These are phyloP conservation scores for Paraphaeosphaeria sporulosa DNA, from an alignment of 2,329 filamentous ascomycete genomes.

Conservation along the genomic window DNA sequence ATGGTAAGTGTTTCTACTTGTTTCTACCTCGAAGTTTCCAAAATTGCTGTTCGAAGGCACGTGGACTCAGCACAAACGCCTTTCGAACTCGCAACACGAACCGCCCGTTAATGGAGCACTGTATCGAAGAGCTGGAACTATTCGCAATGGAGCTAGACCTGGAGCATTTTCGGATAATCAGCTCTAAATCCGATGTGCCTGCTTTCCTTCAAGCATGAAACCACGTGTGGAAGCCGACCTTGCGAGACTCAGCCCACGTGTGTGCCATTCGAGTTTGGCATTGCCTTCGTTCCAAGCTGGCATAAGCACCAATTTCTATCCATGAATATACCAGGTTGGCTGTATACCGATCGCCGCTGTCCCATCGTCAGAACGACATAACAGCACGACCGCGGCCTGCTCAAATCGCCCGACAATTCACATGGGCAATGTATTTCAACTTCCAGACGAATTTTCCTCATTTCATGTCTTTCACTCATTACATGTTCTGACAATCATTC, in stretches of 20 bases:
- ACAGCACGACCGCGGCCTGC: not conserved
- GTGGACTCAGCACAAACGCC: not conserved
- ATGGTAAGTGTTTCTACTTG: slow-evolving; percentile 49
- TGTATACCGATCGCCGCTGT: not conserved
- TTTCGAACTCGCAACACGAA: not conserved
- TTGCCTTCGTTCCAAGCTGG: not conserved
- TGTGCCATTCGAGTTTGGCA: not conserved
- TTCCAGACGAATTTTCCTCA: not conserved
- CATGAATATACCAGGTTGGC: not conserved
- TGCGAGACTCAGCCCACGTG: not conserved
- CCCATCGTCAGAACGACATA: not conserved
- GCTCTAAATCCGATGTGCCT: not conserved
- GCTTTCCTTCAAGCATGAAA: not conserved
- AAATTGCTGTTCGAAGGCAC: not conserved
- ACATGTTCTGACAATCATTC: slow-evolving; percentile 13
- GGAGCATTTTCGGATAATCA: not conserved
- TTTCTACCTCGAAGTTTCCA: not conserved
- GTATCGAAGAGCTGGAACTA: not conserved
- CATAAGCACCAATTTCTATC: not conserved
- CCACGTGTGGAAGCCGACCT: not conserved
- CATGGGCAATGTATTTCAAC: not conserved
- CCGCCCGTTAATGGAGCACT: not conserved
- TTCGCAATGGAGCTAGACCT: not conserved
- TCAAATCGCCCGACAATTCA: not conserved
- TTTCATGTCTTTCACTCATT: not conserved